Base-by-base conservation (phyloP, 192 early-diverging fungal species). In the Thamnidium elegans region DNA sequence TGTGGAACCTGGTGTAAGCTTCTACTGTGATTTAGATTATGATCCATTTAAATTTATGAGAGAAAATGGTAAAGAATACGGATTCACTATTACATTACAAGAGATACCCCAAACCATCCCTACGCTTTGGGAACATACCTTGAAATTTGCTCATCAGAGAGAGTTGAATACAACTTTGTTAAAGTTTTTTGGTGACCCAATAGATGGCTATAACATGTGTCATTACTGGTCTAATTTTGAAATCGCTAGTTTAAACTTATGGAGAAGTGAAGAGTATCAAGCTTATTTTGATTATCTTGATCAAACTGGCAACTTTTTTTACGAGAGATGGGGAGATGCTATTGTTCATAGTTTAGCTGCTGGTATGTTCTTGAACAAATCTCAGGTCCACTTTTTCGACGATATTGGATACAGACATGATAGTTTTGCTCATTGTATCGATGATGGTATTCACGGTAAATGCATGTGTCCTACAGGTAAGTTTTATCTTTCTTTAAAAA, bases 151-250 rank as follows among this genome's bases (percentile, higher is more conserved):
- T 15, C 58, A 68, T 34, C 17, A 54, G 44, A 61, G 67, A 43
- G 72, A 74, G 10, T 61, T 80, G 56, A 67, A 72, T 31, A 66
- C 52, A 7, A 58, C 65, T 0, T 17, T 73, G 9, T n/a, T 73
- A 0, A 32, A 58, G 0, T 73, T 67, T 66, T 73, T 73, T 59
- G 60, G 60, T 17, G 55, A 64, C 21, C 61, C 66, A 14, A 45
- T 46, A 7, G 61, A 26, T 14, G 66, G 66, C 21, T 89, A 90
- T 67, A 88, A 90, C 58, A 21, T 79, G 54, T 90, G 89, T 67
- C 87, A 91, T 65, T 89, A 89, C 43, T 91, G 89, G 89, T 83
- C 80, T 13, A 91, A 91, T 64, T 91, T 91, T 67, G 90, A 91
- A 64, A 91, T 91, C 19, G 90, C 85, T 3, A 74, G 73, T 50